These are phyloP conservation scores for Lathyrus oleraceus DNA, from an alignment of 306 rosid genomes.

Conservation along the genomic window DNA sequence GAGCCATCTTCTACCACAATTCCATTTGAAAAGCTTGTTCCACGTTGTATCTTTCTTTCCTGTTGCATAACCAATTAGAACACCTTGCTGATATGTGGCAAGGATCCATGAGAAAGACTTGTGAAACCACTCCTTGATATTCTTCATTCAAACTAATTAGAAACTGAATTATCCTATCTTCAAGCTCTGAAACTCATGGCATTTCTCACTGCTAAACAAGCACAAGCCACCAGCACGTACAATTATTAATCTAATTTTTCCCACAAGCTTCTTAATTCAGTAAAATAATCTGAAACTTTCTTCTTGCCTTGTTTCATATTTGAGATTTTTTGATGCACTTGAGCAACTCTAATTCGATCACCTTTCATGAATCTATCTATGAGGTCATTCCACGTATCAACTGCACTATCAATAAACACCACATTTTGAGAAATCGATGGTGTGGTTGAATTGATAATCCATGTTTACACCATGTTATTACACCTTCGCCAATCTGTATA, in stretches of 20 bases:
- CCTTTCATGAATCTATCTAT: not conserved
- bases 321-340: not conserved
- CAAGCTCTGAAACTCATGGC: not conserved
- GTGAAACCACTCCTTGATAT: too few relatives aligned
- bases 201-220: not conserved
- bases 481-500: not conserved
- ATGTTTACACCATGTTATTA: not conserved
- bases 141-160: not conserved
- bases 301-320: not conserved
- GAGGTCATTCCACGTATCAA: not conserved
- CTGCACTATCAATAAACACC: not conserved
- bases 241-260: not conserved
- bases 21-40: too few relatives aligned
- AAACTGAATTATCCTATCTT: not conserved
- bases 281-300: too few relatives aligned
- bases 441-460: not conserved
- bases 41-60: too few relatives aligned
- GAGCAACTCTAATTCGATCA: not conserved
- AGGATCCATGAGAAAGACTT: too few relatives aligned
- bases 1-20: too few relatives aligned
- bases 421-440: not conserved
- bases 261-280: too few relatives aligned
- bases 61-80: too few relatives aligned
- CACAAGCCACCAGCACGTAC: too few relatives aligned
- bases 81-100: too few relatives aligned